Evolutionary conservation across 2,329 filamentous ascomycete genomes (phyloP).

Genomic region (Bipolaris cookei): DNA sequence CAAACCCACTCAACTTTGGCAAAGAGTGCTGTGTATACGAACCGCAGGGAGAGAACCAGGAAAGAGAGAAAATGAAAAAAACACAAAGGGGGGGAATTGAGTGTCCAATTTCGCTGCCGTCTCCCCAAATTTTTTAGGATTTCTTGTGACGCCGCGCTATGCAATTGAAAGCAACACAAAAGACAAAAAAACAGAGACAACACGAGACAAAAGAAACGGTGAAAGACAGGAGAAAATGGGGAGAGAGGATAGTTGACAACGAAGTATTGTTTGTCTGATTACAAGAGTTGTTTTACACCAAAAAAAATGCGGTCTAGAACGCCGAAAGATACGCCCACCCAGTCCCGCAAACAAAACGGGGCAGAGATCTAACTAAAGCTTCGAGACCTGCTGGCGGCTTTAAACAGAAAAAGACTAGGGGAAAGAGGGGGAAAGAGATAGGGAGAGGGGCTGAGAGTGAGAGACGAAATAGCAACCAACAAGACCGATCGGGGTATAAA

Average conservation of each 20-base stretch:
- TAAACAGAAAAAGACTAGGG: background rate
- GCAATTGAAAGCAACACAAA: conserved; percentile 15
- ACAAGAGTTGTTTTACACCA: conserved; percentile 18
- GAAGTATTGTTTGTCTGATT: conserved; percentile 14
- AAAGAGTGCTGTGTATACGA: background rate
- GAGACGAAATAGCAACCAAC: background rate
- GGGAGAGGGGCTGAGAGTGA: background rate
- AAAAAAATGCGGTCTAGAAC: conserved; percentile 7
- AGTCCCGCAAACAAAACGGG: too few relatives aligned
- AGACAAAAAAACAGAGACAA: too few relatives aligned
- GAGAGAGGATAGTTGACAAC: background rate
- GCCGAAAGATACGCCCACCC: background rate
- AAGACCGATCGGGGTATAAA: conserved; percentile 16
- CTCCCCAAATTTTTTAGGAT: conserved; percentile 20
- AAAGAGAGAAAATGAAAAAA: background rate
- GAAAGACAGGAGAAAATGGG: background rate
- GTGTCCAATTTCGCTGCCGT: conserved; percentile 7
- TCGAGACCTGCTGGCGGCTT: conserved; percentile 29
- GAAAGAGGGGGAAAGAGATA: conserved; percentile 4
- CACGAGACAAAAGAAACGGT: conserved; percentile 7
- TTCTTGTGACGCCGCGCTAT: conserved; percentile 36
- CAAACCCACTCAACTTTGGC: too few relatives aligned
- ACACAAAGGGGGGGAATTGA: too few relatives aligned
- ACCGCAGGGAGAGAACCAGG: background rate
- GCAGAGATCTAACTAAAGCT: conserved; percentile 12